Conservation (phyloP, 164 flowering plant species). For the Vitis rupestris region DNA sequence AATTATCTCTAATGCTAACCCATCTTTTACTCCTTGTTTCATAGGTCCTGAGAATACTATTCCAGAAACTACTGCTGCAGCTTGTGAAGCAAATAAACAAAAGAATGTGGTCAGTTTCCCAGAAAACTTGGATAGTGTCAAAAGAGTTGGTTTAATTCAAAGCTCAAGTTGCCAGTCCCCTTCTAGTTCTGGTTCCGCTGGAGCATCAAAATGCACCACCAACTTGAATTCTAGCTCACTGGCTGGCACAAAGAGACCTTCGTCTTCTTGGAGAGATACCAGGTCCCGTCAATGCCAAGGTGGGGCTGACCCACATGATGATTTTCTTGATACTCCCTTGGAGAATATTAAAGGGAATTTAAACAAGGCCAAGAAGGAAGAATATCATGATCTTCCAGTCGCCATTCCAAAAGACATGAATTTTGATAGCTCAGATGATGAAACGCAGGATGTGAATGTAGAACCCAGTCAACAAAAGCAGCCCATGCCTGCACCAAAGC, state of each 20-base stretch:
- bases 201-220: slow-evolving; percentile 23
- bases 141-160: slow-evolving; percentile 19
- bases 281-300: slow-evolving; percentile 52
- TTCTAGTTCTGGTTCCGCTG: slow-evolving; percentile 21
- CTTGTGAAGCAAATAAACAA: slow-evolving; percentile 18
- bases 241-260: slow-evolving; percentile 53
- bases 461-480: slow-evolving; percentile 29
- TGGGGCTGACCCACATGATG: slow-evolving; percentile 88
- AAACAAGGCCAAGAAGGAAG: slow-evolving; percentile 42
- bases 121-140: slow-evolving; percentile 28
- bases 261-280: slow-evolving; percentile 78
- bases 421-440: slow-evolving; percentile 60
- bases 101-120: slow-evolving; percentile 20
- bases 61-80: slow-evolving; percentile 17
- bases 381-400: slow-evolving; percentile 27
- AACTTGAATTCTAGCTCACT: slow-evolving; percentile 29
- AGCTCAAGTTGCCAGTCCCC: slow-evolving; percentile 20
- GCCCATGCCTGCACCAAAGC: slow-evolving; percentile 25
- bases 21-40: slow-evolving; percentile 2
- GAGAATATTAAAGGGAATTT: slow-evolving; percentile 61
- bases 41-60: slow-evolving; percentile 24
- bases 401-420: slow-evolving; percentile 29
- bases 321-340: slow-evolving; percentile 86
- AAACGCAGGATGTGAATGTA: slow-evolving; percentile 65
- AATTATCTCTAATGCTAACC: neutral